Base-by-base conservation (phyloP, 768 basidiomycete species). In the Suillus hirtellus region DNA sequence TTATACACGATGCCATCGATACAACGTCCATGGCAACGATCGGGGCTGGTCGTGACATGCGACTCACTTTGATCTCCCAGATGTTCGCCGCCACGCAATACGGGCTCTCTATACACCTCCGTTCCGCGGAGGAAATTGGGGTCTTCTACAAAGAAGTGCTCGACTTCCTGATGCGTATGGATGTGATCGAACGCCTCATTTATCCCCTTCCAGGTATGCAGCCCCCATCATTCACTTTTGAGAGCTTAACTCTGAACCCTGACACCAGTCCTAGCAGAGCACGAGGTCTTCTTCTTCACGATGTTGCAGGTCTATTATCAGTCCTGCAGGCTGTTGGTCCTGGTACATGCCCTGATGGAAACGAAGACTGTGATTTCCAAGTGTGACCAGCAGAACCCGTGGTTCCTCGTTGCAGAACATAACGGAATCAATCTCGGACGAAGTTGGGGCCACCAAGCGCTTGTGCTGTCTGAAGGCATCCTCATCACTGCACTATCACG, bases 251-350 rank as follows among this genome's bases (percentile, higher is more conserved):
- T 65, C 68, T 70, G 67, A 63, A 69, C 70, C 64, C 71, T 69
- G 44, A 69, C 64, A 38, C 24, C 61, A 84, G 82, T 82, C 61
- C 69, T 80, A 54, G 73, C 78, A 64, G 75, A 77, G 62, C 66
- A 78, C 59, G 83, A 84, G 64, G 67, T 65, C 38, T 80, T 81
- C 63, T 75, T 82, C 64, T 78, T 77, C 60, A 73, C 76, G 31
- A 79, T 81, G 72, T 71, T 81, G 40, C 66, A 75, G 11, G 68
- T 81, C 44, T 74, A 79, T 60, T 81, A 76, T 63, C 73, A 80
- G 52, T 77, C 74, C 4, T 80, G 78, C 63, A 74, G 77, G 31
- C 72, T 83, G 38, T 64, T 79, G 38, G 71, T 79, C 34, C 59
- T 79, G 37, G 71, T 81, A 24, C 78, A 78, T 49, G 76, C 74